These are phyloP conservation scores for Rhodofomes roseus DNA, from an alignment of 1,284 basidiomycete genomes.

Conservation along the genomic window DNA sequence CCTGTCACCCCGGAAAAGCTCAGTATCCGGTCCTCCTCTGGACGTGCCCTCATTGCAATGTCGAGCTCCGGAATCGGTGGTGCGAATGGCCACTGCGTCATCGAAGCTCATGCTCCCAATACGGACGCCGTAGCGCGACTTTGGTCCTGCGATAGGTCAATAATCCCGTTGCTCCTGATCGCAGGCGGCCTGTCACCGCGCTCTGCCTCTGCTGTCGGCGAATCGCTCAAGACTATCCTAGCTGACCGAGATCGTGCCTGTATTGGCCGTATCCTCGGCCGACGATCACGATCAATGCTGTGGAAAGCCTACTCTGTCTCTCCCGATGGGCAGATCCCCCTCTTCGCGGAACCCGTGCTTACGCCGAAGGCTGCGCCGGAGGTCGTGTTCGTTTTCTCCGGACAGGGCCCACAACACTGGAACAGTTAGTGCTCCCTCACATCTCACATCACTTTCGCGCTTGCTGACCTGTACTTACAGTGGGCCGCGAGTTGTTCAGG, in stretches of 20 bases:
- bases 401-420: constrained; percentile 8
- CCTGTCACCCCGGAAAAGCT: constrained; percentile 21
- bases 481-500: constrained; percentile 39
- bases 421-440: constrained; percentile 1
- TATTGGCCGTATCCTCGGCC: constrained; percentile 15
- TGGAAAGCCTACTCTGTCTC: constrained; percentile 27
- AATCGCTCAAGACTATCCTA: constrained; percentile 25
- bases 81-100: constrained; percentile 36
- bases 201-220: constrained; percentile 21
- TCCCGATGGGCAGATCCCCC: background rate
- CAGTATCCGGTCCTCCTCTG: constrained; percentile 26
- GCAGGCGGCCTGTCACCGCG: constrained; percentile 32
- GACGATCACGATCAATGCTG: constrained; percentile 30
- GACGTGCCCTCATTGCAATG: constrained; percentile 31
- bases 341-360: constrained; percentile 24
- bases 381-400: constrained; percentile 26
- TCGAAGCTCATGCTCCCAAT: constrained; percentile 30
- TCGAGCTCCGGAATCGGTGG: constrained; percentile 43
- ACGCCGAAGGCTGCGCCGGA: constrained; percentile 23
- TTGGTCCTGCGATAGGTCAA: background rate
- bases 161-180: constrained; percentile 26
- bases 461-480: constrained; percentile 12
- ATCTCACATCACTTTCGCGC: constrained; percentile 3
- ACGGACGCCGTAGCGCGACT: background rate
- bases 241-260: constrained; percentile 10